Evolutionary conservation across 2,329 filamentous ascomycete species (phyloP), one percentile per base, ranked within the genome.

Genomic region (Immersiporthe knoxdaviesiana): DNA sequence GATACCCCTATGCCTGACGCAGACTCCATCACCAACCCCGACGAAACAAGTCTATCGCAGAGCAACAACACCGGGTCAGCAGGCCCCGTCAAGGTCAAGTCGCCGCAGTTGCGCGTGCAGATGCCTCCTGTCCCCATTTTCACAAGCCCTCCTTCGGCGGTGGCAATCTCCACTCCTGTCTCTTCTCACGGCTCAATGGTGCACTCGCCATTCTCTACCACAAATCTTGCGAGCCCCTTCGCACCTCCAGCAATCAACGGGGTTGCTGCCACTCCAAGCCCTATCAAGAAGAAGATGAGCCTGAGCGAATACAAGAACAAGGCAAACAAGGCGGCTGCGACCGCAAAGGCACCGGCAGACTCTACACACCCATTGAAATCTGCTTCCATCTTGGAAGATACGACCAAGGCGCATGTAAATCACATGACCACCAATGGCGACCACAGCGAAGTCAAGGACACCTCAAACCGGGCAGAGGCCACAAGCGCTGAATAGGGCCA

Each of bases 231-330:
- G 0, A 84, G 78, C 61, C 80, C 84, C 0, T 85, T 88, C 65
- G 74, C 79, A 4, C 75, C 81, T 8, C 72, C 81, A 0, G 73
- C 79, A 0, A 74, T 81, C 44, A 87, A 85, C 68, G 82, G 84
- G 18, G 73, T 80, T 11, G 77, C 76, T 7, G 81, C 81, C 12
- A 82, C 83, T 30, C 86, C 87, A 2, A 90, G 87, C 71, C 88
- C 89, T 2, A 80, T 88, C 41, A 90, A 90, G 78, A 91, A 91
- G 82, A 91, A 90, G 77, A 79, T 91, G 50, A 90, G 87, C 72
- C 77, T 91, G 1, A 90, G 88, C 74, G 89, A 91, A 74, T 91
- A 91, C 74, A 88, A 87, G 76, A 87, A 85, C 72, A 81, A 86
- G 64, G 82, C 84, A 79, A 86, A 84, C 74, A 89, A 88, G 75